phyloP scores from a whole-genome alignment of 495 filamentous ascomycete genomes.

The Paragyromitra xinjiangensis region DNA sequence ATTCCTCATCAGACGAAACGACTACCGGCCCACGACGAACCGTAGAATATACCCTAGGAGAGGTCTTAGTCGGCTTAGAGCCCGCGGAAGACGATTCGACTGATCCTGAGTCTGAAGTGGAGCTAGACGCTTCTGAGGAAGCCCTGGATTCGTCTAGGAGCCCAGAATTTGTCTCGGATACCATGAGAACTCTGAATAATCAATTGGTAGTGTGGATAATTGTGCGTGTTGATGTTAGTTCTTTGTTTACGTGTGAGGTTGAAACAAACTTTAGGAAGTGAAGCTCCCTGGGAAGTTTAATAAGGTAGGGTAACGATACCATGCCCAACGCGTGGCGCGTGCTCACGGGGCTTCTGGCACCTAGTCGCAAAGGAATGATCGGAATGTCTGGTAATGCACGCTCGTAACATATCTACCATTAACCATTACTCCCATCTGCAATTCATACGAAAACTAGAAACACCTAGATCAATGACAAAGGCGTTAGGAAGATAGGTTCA shows the following conservation, averaged over 20 bases:
- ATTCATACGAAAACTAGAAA: too few relatives aligned
- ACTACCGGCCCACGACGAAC: conserved; percentile 49
- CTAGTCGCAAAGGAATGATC: conserved; percentile 11
- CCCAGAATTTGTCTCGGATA: not conserved
- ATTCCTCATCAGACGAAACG: conserved; percentile 51
- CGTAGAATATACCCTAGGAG: not conserved
- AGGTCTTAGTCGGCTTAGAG: not conserved
- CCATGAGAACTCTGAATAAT: conserved; percentile 5
- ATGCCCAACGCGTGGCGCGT: conserved; percentile 3
- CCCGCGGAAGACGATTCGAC: not conserved
- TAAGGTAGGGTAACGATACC: conserved; percentile 17
- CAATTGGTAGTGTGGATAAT: not conserved
- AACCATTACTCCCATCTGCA: too few relatives aligned
- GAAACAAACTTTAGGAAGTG: conserved; percentile 5
- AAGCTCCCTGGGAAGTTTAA: not conserved
- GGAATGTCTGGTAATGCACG: not conserved
- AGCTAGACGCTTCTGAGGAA: not conserved
- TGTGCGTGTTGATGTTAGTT: not conserved
- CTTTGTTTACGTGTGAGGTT: conserved; percentile 8
- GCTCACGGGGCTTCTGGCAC: conserved; percentile 4
- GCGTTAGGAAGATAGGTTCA: too few relatives aligned
- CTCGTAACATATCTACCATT: too few relatives aligned
- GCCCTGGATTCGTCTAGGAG: not conserved
- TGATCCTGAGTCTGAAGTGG: not conserved
- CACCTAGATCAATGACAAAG: too few relatives aligned